Base-by-base conservation (phyloP, 2,329 filamentous ascomycete species). In the Ophioceras dolichostomum region DNA sequence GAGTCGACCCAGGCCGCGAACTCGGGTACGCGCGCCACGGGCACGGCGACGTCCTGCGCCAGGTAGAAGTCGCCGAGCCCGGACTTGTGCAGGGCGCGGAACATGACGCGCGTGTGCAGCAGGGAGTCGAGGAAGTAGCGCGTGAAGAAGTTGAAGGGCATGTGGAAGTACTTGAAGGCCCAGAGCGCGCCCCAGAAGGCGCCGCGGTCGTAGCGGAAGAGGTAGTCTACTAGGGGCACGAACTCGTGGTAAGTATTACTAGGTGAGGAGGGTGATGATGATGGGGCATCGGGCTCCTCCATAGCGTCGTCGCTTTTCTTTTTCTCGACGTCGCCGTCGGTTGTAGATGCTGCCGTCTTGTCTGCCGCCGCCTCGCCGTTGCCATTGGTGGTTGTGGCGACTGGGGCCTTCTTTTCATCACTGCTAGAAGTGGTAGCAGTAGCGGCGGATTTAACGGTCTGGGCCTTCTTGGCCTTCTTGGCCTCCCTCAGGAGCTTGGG, bases 191-290 rank as follows among this genome's bases (percentile, higher is more conserved):
- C 71, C 79, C 78, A 83, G 57, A 83, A 83, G 3, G 70, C 76
- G 33, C 76, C 79, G 26, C 78, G 68, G 51, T 83, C 77, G 56
- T 80, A 83, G 13, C 79, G 70, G 56, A 83, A 83, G 41, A 83
- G 68, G 53, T 83, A 83, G 49, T 83, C 78, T 2, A 59, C 57
- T 1, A 83, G 46, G 0, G 76, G 76, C 2, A 83, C 66, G 39
- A 70, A 70, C 40, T 81, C n/a, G n/a, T n/a, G n/a, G n/a, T n/a
- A n/a, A n/a, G n/a, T n/a, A n/a, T n/a, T n/a, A n/a, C 73, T n/a
- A n/a, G n/a, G n/a, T n/a, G n/a, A n/a, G n/a, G n/a, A n/a, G n/a
- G n/a, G n/a, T n/a, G n/a, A n/a, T n/a, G n/a, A n/a, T n/a, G n/a
- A n/a, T n/a, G n/a, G n/a, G n/a, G n/a, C n/a, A n/a, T n/a, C n/a